These are phyloP conservation scores for Euphorbia tirucalli DNA, from an alignment of 345 rosid species.

Conservation along the genomic window DNA sequence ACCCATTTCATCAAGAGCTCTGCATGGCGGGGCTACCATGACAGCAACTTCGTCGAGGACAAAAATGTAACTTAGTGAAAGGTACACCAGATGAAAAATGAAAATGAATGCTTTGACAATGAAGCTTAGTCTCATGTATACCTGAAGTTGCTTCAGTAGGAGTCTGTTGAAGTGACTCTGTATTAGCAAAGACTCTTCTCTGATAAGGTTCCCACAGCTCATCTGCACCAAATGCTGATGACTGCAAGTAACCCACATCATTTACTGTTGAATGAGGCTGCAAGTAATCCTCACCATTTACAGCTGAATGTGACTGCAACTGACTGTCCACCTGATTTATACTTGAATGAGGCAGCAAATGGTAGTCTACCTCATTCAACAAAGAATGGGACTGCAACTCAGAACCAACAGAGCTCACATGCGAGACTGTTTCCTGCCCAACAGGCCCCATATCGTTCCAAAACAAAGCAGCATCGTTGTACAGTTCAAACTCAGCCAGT, in stretches of 20 bases:
- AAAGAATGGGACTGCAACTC: background rate
- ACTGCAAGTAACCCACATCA: background rate
- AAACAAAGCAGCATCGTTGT: slow-evolving; percentile 52
- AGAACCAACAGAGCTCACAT: background rate
- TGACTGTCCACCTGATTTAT: slow-evolving; percentile 4
- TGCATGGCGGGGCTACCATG: slow-evolving; percentile 37
- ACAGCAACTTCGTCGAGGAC: slow-evolving; percentile 43
- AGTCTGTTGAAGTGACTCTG: slow-evolving; percentile 25
- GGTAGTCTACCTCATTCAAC: slow-evolving; percentile 9
- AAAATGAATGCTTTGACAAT: slow-evolving; percentile 11
- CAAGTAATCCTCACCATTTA: background rate
- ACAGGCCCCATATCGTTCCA: slow-evolving; percentile 36
- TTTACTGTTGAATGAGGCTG: background rate
- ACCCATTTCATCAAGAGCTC: slow-evolving; percentile 49
- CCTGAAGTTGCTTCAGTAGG: slow-evolving; percentile 41
- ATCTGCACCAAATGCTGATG: slow-evolving; percentile 22
- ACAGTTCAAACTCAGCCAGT: slow-evolving; percentile 43
- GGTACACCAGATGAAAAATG: slow-evolving; percentile 21
- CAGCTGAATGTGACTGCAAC: slow-evolving; percentile 6
- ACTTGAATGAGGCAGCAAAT: slow-evolving; percentile 19
- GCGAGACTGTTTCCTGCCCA: slow-evolving; percentile 28
- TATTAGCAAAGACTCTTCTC: slow-evolving; percentile 13
- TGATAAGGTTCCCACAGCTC: slow-evolving; percentile 44
- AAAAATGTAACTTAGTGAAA: slow-evolving; percentile 27
- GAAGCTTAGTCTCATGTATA: slow-evolving; percentile 27